These are phyloP conservation scores for Metarhizium rileyi DNA, from an alignment of 2,329 filamentous ascomycete species.

Conservation along the genomic window DNA sequence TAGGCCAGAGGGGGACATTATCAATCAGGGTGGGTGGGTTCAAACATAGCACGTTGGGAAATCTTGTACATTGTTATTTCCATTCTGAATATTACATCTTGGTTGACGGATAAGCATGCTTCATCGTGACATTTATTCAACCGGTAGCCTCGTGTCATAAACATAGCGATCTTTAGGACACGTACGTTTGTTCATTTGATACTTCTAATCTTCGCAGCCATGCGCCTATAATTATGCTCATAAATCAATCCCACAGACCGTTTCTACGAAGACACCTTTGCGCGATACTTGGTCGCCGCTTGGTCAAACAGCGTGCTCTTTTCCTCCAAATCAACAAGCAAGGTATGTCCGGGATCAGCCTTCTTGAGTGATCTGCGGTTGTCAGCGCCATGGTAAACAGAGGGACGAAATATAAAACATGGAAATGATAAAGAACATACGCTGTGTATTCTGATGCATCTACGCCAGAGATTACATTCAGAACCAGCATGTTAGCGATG, in stretches of 20 bases:
- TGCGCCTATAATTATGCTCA: conserved; percentile 21
- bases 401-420: too few relatives aligned
- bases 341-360: conserved; percentile 55
- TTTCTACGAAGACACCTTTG: conserved; percentile 57
- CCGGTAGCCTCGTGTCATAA: neutral
- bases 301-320: conserved; percentile 85
- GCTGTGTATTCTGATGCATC: conserved; percentile 50
- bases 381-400: neutral
- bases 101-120: neutral
- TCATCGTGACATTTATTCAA: neutral
- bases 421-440: conserved; percentile 35
- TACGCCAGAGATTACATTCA: conserved; percentile 69
- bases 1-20: neutral
- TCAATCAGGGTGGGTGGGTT: too few relatives aligned
- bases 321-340: conserved; percentile 66
- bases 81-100: neutral
- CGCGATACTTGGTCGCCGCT: conserved; percentile 75
- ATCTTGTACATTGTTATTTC: neutral
- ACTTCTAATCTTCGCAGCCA: conserved; percentile 8
- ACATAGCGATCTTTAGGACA: neutral
- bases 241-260: conserved; percentile 8
- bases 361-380: conserved; percentile 41
- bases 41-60: neutral
- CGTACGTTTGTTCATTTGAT: neutral
- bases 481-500: conserved; percentile 73